Evolutionary conservation across 805 yeast genomes (phyloP).

Genomic region (Candida andamanensis): DNA sequence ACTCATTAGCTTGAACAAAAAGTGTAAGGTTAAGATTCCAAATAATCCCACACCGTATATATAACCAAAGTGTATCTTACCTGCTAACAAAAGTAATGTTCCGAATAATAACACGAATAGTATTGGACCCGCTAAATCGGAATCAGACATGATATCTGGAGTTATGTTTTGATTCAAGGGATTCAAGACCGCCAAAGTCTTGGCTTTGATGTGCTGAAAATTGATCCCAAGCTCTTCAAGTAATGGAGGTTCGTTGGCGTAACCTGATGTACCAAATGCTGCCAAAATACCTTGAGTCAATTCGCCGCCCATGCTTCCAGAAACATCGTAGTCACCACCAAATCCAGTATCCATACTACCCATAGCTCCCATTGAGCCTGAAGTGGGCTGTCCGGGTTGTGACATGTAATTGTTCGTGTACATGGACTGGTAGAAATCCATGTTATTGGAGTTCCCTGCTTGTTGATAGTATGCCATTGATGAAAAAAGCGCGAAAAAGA

Average conservation of each 20-base stretch:
- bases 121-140: constrained; percentile 94
- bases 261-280: constrained; percentile 90
- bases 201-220: constrained; percentile 77
- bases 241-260: constrained; percentile 91
- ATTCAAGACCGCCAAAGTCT: constrained; percentile 81
- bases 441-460: constrained; percentile 25
- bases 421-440: constrained; percentile 40
- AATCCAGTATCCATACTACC: constrained; percentile 39
- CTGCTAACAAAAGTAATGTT: constrained; percentile 71
- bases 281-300: constrained; percentile 77
- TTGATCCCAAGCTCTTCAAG: constrained; percentile 92
- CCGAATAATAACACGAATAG: constrained; percentile 86
- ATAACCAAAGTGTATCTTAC: constrained; percentile 95
- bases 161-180: constrained; percentile 60
- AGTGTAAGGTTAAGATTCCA: constrained; percentile 82
- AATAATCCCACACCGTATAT: constrained; percentile 93
- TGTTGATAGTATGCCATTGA: constrained; percentile 39
- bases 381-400: constrained; percentile 12
- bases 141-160: constrained; percentile 73
- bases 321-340: constrained; percentile 31
- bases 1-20: constrained; percentile 84
- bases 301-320: constrained; percentile 43
- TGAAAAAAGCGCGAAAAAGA: no score
- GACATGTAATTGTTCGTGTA: constrained; percentile 24
- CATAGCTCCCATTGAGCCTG: constrained; percentile 10